phyloP scores from a whole-genome alignment of 2,329 filamentous ascomycete species.

The Fusarium ramigenum region DNA sequence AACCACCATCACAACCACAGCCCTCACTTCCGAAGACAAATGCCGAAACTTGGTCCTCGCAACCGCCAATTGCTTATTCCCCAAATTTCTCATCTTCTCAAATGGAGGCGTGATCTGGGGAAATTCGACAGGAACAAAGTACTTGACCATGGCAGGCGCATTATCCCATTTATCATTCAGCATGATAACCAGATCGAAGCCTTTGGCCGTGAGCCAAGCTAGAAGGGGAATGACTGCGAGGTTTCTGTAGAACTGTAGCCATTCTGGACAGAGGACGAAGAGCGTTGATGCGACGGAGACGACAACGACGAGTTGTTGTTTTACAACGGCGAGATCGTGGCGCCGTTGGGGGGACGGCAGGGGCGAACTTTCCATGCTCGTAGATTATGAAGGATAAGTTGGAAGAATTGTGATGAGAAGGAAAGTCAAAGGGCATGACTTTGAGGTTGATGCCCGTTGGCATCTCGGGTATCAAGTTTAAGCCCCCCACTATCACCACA shows the following conservation, averaged over 20 bases:
- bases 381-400: accelerated
- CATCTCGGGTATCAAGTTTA: background rate
- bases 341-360: background rate
- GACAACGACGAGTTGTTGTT: constrained; percentile 16
- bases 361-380: background rate
- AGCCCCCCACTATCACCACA: background rate
- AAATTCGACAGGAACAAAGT: constrained; percentile 15
- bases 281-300: constrained; percentile 5
- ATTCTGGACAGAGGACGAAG: constrained; percentile 13
- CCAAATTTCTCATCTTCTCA: background rate
- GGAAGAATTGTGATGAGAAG: background rate
- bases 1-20: background rate
- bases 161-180: constrained; percentile 21
- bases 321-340: constrained; percentile 6
- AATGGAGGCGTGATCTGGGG: constrained; percentile 1
- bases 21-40: background rate
- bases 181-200: constrained; percentile 6
- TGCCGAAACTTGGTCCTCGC: background rate
- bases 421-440: background rate
- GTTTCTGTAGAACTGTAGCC: constrained; percentile 17
- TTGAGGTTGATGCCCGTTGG: background rate
- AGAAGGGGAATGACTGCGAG: constrained; percentile 13
- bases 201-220: constrained; percentile 7
- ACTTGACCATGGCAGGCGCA: constrained; percentile 12
- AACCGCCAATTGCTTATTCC: background rate